Conservation (phyloP, 176 grass and related monocot species). For the Oryza coarctata region DNA sequence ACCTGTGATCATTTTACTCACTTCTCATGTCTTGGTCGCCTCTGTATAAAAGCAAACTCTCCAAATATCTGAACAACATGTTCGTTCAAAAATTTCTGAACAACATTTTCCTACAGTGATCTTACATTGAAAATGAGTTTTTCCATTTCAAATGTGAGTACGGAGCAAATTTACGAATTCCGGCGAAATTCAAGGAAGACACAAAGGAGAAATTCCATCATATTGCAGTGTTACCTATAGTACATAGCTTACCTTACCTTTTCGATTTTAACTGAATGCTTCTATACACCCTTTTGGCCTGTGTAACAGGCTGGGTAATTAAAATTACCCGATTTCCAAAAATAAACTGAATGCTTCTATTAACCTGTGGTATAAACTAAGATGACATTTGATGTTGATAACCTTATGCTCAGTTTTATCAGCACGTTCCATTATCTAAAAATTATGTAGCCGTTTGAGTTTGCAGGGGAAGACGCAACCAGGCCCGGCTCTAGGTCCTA, state of each 20-base stretch:
- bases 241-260: too few species aligned
- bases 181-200: too few species aligned
- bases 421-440: neutral
- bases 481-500: too few species aligned
- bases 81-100: neutral
- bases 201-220: too few species aligned
- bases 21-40: neutral
- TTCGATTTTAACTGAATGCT: too few species aligned
- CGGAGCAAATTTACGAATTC: too few species aligned
- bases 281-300: too few species aligned
- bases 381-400: neutral
- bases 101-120: constrained; percentile 4
- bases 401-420: constrained; percentile 11
- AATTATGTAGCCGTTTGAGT: constrained; percentile 46
- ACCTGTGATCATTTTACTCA: neutral
- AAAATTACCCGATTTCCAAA: too few species aligned
- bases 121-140: neutral
- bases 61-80: constrained; percentile 3
- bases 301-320: too few species aligned
- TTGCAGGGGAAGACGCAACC: neutral
- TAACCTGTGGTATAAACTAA: neutral
- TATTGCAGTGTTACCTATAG: too few species aligned
- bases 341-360: too few species aligned
- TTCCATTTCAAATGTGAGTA: too few species aligned
- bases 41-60: constrained; percentile 9